Percentiles rank a stretch among this genome's conserved stretches.
These are phyloP conservation scores for Lentinula lateritia DNA, from an alignment of 768 basidiomycete genomes.

Conservation along the genomic window DNA sequence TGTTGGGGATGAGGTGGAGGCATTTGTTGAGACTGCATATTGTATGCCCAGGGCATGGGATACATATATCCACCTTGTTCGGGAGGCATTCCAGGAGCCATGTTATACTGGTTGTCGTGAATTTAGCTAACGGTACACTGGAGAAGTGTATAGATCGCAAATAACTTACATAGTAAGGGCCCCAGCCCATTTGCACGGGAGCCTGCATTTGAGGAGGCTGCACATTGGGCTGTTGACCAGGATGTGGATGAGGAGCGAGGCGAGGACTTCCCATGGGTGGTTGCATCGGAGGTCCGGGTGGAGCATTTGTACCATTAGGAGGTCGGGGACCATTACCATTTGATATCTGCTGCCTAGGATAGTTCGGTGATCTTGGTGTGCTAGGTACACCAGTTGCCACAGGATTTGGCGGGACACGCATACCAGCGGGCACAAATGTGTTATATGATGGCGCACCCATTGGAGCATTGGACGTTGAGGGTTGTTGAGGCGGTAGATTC, in stretches of 20 bases:
- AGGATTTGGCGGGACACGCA: slow-evolving; percentile 39
- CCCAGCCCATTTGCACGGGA: slow-evolving; percentile 32
- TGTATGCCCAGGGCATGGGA: slow-evolving; percentile 22
- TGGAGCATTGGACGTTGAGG: slow-evolving; percentile 31
- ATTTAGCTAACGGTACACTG: not conserved
- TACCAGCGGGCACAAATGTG: slow-evolving; percentile 43
- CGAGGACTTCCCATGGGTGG: slow-evolving; percentile 64
- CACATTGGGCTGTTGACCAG: slow-evolving; percentile 46
- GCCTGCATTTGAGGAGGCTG: slow-evolving; percentile 29
- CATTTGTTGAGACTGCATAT: slow-evolving; percentile 25
- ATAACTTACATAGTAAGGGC: slow-evolving; percentile 53
- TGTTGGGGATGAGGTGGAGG: slow-evolving; percentile 29
- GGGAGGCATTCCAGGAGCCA: slow-evolving; percentile 23
- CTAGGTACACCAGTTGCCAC: slow-evolving; percentile 44
- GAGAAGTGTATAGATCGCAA: slow-evolving; percentile 8
- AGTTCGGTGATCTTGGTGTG: slow-evolving; percentile 62
- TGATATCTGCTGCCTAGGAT: slow-evolving; percentile 48
- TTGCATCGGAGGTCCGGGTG: slow-evolving; percentile 44
- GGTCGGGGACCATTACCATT: slow-evolving; percentile 58
- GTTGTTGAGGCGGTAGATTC: slow-evolving; percentile 43
- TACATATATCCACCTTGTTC: slow-evolving; percentile 40
- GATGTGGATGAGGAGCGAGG: slow-evolving; percentile 53
- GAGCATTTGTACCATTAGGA: slow-evolving; percentile 51
- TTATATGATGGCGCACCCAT: slow-evolving; percentile 39
- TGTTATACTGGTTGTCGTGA: not conserved